Evolutionary conservation across 2,329 filamentous ascomycete genomes (phyloP), one percentile per base, ranked within the genome.

Genomic region (Pyricularia grisea): DNA sequence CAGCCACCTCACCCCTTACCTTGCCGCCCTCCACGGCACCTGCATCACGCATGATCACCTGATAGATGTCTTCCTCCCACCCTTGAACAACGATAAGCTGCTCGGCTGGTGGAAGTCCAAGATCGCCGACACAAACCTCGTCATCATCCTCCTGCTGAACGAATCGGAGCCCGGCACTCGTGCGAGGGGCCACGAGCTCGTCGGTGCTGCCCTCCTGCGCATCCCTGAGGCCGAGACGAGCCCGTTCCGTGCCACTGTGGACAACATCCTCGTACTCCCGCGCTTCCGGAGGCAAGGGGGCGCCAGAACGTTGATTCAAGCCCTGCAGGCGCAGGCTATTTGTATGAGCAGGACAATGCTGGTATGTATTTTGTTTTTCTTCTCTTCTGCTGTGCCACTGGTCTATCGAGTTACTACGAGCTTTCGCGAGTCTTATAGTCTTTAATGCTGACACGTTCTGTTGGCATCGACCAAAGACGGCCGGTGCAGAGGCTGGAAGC

Each of bases 11-110:
- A 79, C 87, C 28, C 81, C 83, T 20, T 85, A 86, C 73, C 80
- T 90, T 23, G 86, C 86, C 50, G 81, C 82, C 65, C 80, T 90
- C 28, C 87, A 89, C 72, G 83, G 81, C 70, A 81, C 82, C 17
- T 88, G 87, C 77, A 87, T 90, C 74, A 84, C 83, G 4, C 78
- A 82, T 70, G 86, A 87, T 77, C 80, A 82, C 73, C 84, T 83
- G 71, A 81, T 87, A 50, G 85, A 85, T 30, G 85, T 82, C 4
- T 90, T 89, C 74, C 79, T 87, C 17, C 85, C 86, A n/a, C 87
- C 87, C 0, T 78, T 89, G 42, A 82, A 82, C 66, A 80, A 86
- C 74, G 79, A 83, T 55, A 86, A 85, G 74, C 83, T 90, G 58
- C 78, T 85, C 33, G 72, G 78, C 10, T 89, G 83, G 81, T 90